Conservation (phyloP, 148 eudicot species). For the Vaccinium macrocarpon region DNA sequence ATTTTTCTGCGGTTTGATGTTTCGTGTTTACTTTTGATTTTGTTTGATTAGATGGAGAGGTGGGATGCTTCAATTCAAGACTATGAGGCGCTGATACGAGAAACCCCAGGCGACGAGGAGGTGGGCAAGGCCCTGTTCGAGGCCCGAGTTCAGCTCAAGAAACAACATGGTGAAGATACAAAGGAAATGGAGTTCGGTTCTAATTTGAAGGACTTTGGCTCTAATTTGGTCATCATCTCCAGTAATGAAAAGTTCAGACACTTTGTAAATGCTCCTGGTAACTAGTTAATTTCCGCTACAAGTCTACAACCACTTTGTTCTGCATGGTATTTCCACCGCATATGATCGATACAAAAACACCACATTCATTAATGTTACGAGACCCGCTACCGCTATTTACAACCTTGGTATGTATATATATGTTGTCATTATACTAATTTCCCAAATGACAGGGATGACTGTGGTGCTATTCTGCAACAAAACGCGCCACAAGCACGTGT, state of each 20-base stretch:
- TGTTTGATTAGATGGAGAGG: constrained; percentile 14
- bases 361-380: neutral
- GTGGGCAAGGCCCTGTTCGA: constrained; percentile 34
- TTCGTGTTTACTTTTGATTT: neutral
- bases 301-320: neutral
- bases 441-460: constrained; percentile 32
- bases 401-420: neutral
- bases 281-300: neutral
- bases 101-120: constrained; percentile 44
- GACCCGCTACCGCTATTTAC: neutral
- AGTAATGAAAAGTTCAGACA: constrained; percentile 19
- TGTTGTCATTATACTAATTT: neutral
- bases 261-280: constrained; percentile 20
- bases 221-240: constrained; percentile 16
- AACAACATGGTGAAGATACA: constrained; percentile 10
- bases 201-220: constrained; percentile 9
- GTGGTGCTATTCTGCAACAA: constrained; percentile 50
- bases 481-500: constrained; percentile 32
- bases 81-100: constrained; percentile 51
- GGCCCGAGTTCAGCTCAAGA: constrained; percentile 19
- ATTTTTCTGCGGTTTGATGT: too few species aligned
- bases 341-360: neutral
- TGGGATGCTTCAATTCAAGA: constrained; percentile 58
- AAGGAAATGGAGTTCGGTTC: constrained; percentile 14
- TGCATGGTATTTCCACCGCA: neutral